Conservation (phyloP, 176 grass and related monocot genomes). For the Puccinellia tenuiflora region DNA sequence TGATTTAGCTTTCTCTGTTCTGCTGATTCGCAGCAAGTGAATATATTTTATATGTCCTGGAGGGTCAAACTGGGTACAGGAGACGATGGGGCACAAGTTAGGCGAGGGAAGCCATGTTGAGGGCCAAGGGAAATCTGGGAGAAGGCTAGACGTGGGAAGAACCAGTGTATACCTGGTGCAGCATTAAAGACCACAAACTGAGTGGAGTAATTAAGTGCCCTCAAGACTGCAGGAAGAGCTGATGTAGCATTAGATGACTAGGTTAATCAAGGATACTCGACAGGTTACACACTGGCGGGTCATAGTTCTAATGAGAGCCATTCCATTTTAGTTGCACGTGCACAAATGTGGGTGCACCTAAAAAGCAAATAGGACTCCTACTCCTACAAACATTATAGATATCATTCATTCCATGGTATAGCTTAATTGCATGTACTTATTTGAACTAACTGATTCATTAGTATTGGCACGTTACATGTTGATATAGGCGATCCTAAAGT, state of each 20-base stretch:
- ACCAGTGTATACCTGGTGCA: not conserved
- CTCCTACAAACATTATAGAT: not conserved
- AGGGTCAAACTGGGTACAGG: not conserved
- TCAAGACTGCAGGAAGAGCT: not conserved
- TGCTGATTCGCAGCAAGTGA: not conserved
- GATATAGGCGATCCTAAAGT: not conserved
- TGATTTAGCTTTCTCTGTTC: not conserved
- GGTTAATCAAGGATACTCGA: not conserved
- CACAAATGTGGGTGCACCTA: not conserved
- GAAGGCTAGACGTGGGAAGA: not conserved
- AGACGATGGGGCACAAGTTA: not conserved
- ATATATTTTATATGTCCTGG: not conserved
- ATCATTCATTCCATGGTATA: not conserved
- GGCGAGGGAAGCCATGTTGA: not conserved
- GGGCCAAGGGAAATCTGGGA: not conserved
- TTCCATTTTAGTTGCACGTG: not conserved
- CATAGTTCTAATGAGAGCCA: not conserved
- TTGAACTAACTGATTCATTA: not conserved
- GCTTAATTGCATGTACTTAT: not conserved
- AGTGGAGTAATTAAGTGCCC: not conserved
- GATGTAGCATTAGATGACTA: not conserved
- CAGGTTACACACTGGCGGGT: not conserved
- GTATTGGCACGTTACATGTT: not conserved
- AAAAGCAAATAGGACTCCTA: not conserved
- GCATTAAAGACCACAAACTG: not conserved